Evolutionary conservation across 2,329 filamentous ascomycete genomes (phyloP), one percentile per base, ranked within the genome.

Genomic region (Colletotrichum incanum): DNA sequence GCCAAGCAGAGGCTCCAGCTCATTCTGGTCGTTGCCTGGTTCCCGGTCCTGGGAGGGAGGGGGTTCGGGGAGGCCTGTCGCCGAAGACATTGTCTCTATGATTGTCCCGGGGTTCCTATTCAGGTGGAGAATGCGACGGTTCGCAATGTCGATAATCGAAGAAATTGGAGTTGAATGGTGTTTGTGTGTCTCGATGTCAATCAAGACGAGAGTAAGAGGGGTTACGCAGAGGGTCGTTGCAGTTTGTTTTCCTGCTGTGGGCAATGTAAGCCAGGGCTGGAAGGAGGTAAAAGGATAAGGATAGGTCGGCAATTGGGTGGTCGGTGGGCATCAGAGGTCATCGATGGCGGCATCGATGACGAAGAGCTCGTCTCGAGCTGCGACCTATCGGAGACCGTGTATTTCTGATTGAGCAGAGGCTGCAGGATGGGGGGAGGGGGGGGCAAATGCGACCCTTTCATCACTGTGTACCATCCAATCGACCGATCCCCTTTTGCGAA

Each of bases 51-150:
- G 56, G n/a, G 71, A 77, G 76, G 73, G 79, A 55, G 74, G 82
- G 52, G 81, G 81, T 76, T 92, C 86, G 31, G 92, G 91, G 70
- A 93, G 88, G 65, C 90, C 91, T 45, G 92, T 92, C 66, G 91
- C 87, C 73, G 92, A 93, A 41, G 92, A 88, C 93, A 94, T 94
- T 65, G 55, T 75, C 34, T 41, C 47, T 26, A 16, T 28, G 28
- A 16, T 59, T 31, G 31, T 55, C 39, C 16, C 6, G 43, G 55
- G 20, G 5, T 34, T 23, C 55, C 60, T 63, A 31, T 26, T 11
- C 16, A 28, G 45, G 47, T 28, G 60, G 31, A 41, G 14, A 39
- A 28, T 26, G 28, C 45, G 47, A 52, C 34, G 16, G 9, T 50
- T 39, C 45, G 14, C 31, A 28, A 18, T 39, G 45, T 52, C 37